A percentile compares a stretch with the other conserved stretches of the same genome.
Conservation (phyloP, 345 rosid genomes). For the Corymbia maculata region DNA sequence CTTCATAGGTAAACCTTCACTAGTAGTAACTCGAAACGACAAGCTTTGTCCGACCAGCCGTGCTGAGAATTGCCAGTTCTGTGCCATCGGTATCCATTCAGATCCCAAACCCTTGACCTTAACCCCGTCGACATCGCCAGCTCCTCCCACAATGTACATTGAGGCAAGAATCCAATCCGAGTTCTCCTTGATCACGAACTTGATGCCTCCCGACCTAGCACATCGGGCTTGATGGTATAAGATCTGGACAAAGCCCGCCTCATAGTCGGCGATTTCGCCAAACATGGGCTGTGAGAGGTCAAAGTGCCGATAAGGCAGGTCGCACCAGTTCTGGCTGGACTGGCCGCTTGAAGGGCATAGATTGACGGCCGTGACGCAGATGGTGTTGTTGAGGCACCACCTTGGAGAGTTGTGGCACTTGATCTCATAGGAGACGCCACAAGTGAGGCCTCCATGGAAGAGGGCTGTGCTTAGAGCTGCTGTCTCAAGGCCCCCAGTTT, state of each 20-base stretch:
- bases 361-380: slow-evolving; percentile 2
- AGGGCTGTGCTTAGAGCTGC: slow-evolving; percentile 18
- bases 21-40: background rate
- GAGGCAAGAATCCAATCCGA: slow-evolving; percentile 10
- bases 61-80: background rate
- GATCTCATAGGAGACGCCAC: slow-evolving; percentile 26
- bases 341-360: background rate
- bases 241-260: slow-evolving; percentile 20
- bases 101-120: slow-evolving; percentile 16
- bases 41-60: background rate
- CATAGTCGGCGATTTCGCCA: background rate
- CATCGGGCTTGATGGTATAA: slow-evolving; percentile 11
- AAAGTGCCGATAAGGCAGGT: background rate
- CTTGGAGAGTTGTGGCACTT: slow-evolving; percentile 10
- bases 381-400: slow-evolving; percentile 17
- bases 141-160: slow-evolving; percentile 9
- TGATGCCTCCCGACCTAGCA: slow-evolving; percentile 7
- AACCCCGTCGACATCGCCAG: slow-evolving; percentile 9
- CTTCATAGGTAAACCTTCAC: background rate
- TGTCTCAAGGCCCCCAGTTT: slow-evolving; percentile 16
- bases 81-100: background rate
- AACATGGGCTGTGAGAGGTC: background rate
- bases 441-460: slow-evolving; percentile 24
- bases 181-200: slow-evolving; percentile 17
- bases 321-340: background rate